Percentiles rank a stretch among this genome's conserved stretches.
Conservation (phyloP, 164 flowering plant genomes). For the Nelumbo lutea region DNA sequence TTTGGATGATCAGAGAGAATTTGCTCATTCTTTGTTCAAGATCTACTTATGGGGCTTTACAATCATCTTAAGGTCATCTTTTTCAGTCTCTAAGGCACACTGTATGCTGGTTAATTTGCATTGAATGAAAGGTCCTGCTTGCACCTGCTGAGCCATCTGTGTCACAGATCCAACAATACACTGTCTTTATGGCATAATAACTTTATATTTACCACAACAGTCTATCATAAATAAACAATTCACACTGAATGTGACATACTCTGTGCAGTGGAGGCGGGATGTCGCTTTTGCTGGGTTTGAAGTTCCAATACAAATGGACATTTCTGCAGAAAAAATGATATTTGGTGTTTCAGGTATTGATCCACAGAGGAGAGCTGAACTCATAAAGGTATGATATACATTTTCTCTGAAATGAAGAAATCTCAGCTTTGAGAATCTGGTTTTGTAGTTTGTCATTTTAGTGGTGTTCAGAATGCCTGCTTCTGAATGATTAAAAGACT, state of each 20-base stretch:
- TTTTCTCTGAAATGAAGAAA: no score
- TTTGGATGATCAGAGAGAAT: no score
- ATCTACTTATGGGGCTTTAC: no score
- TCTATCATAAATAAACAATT: not conserved
- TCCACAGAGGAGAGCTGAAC: conserved; percentile 72
- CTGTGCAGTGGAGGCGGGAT: conserved; percentile 86
- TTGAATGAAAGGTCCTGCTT: no score
- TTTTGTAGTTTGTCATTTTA: no score
- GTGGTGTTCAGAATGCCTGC: not conserved
- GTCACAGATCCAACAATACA: not conserved
- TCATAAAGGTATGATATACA: conserved; percentile 56
- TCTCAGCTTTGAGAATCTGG: not conserved
- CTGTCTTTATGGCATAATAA: no score
- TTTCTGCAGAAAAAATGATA: conserved; percentile 95
- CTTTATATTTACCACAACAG: not conserved
- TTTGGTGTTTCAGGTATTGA: conserved; percentile 78
- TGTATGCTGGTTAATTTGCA: no score
- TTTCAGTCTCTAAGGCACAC: no score
- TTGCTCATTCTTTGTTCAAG: no score
- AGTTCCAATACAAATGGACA: conserved; percentile 91
- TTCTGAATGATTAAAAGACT: no score
- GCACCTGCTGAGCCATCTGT: not conserved
- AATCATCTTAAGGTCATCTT: no score
- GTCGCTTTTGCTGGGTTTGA: conserved; percentile 98
- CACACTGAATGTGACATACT: not conserved